These are phyloP conservation scores for Globisporangium barbulae DNA, from an alignment of 352 stramenopile species.

Conservation along the genomic window DNA sequence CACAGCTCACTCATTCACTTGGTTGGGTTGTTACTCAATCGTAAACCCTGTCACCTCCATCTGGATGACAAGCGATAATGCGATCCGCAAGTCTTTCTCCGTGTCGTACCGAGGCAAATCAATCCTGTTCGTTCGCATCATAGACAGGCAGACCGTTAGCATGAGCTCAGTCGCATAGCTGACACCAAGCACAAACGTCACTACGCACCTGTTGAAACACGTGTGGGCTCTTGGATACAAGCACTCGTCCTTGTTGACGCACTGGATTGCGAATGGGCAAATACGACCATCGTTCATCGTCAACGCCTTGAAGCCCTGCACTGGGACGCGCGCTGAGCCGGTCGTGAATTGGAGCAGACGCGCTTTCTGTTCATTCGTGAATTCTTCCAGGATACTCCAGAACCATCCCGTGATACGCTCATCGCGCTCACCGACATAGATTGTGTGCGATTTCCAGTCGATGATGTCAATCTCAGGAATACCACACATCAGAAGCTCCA, in stretches of 20 bases:
- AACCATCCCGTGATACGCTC: conserved; percentile 95
- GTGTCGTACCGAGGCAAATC: conserved; percentile 73
- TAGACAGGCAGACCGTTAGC: conserved; percentile 7
- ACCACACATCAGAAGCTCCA: conserved; percentile 97
- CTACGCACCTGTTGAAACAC: conserved; percentile 76
- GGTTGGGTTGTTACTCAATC: conserved; percentile 51
- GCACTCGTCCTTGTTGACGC: conserved; percentile 74
- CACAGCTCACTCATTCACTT: neutral
- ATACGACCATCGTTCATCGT: conserved; percentile 89
- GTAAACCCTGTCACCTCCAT: conserved; percentile 87
- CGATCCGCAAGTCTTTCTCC: conserved; percentile 77
- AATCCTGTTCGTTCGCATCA: conserved; percentile 37
- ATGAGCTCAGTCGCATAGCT: neutral
- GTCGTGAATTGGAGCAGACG: conserved; percentile 98
- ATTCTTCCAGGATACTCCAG: conserved; percentile 94
- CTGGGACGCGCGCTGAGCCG: conserved; percentile 92
- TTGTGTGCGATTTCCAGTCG: conserved; percentile 96
- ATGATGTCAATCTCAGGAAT: conserved; percentile 97
- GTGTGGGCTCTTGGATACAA: conserved; percentile 83
- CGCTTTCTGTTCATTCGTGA: conserved; percentile 94
- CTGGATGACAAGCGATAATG: conserved; percentile 79
- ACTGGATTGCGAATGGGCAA: conserved; percentile 85
- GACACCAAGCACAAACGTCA: conserved; percentile 13
- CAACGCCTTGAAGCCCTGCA: conserved; percentile 85
- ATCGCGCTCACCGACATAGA: conserved; percentile 89